Base-by-base conservation (phyloP, 2,329 filamentous ascomycete genomes). In the Fusarium mexicanum region DNA sequence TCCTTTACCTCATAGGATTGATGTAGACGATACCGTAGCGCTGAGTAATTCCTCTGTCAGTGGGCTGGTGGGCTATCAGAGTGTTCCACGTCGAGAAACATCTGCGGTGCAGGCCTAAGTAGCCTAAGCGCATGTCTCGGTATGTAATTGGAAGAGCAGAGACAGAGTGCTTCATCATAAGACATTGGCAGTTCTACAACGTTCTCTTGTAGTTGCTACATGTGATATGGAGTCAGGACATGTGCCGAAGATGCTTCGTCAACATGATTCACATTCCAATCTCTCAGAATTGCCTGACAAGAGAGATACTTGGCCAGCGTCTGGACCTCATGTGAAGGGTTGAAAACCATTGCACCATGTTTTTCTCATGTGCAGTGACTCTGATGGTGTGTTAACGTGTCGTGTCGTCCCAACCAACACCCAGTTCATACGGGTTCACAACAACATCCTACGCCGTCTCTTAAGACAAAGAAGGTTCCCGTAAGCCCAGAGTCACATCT, bases 1-100 rank as follows among this genome's bases (percentile, higher is more conserved):
- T 60, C 16, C 24, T 43, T 51, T 64, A 43, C 40, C 46, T 65
- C 41, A 48, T 48, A 41, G 24, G 47, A 26, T 50, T 37, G 16
- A n/a, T 54, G 38, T 48, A 44, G 40, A 44, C 43, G 18, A 33
- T 33, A 40, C 41, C 24, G 17, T 31, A 53, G n/a, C 35, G 60
- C 48, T 60, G 53, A 37, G 14, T 22, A 60, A 70, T 41, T 70
- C 43, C 26, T 50, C 58, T 35, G 35, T 44, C 40, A 37, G 67
- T 70, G 66, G 66, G 46, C 53, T 53, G 37, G 64, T 54, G 41
- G 41, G 64, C 48, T 68, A 62, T 62, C 47, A 62, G 41, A 48
- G 31, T 59, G 53, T 71, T 47, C 54, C 60, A 66, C 62, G 67
- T 44, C 53, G 46, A 60, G 59, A 54, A 44, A 37, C 33, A 61